phyloP scores from a whole-genome alignment of 2,329 filamentous ascomycete genomes.

The Aspergillus latus region DNA sequence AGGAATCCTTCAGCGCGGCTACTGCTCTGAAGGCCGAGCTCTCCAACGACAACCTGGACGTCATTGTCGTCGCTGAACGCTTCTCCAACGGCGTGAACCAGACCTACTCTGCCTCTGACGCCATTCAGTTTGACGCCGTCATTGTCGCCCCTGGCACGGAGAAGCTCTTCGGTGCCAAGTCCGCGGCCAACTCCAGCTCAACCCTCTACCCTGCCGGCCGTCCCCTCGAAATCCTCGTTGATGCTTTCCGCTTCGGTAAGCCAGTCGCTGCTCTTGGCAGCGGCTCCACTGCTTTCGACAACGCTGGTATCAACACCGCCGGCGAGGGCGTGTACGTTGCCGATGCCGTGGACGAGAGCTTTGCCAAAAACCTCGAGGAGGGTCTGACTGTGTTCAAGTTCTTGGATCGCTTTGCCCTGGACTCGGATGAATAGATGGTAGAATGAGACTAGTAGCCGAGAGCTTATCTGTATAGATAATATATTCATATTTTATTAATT shows the following conservation, averaged over 20 bases:
- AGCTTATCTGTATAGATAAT: neutral
- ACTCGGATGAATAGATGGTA: constrained; percentile 43
- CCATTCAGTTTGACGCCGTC: constrained; percentile 47
- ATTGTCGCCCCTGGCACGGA: constrained; percentile 58
- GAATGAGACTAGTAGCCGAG: no score
- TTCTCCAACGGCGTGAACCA: constrained; percentile 57
- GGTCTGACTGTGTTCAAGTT: constrained; percentile 67
- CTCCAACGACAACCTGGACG: constrained; percentile 49
- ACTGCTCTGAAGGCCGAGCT: constrained; percentile 49
- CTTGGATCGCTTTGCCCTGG: constrained; percentile 59
- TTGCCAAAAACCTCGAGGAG: constrained; percentile 53
- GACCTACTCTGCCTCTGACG: constrained; percentile 67
- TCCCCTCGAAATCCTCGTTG: constrained; percentile 62
- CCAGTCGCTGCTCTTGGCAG: constrained; percentile 62
- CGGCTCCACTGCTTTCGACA: constrained; percentile 39
- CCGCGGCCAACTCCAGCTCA: constrained; percentile 44
- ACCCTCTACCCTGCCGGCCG: constrained; percentile 64
- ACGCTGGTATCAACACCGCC: constrained; percentile 45
- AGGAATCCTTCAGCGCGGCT: constrained; percentile 52
- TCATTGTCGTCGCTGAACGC: constrained; percentile 61
- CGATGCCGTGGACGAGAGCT: constrained; percentile 31
- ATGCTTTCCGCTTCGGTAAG: constrained; percentile 69
- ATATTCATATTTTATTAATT: neutral
- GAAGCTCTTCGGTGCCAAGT: constrained; percentile 48
- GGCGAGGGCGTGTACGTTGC: constrained; percentile 39